Percentiles rank a stretch among this genome's conserved stretches.
Evolutionary conservation across 2,329 filamentous ascomycete genomes (phyloP).

Genomic region (Magnaporthales sp.): DNA sequence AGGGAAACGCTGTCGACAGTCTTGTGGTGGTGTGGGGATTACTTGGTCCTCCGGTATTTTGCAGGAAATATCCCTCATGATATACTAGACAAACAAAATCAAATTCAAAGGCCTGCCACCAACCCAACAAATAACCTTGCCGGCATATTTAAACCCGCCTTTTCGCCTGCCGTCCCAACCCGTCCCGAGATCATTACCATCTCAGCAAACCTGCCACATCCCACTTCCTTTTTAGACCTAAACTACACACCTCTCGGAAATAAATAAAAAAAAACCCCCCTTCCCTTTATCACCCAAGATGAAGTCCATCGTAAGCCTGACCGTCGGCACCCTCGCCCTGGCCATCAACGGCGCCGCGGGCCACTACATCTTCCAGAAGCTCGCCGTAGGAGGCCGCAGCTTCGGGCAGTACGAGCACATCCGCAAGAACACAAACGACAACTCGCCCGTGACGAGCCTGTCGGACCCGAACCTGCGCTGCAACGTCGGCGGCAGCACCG

Average conservation of each 20-base stretch:
- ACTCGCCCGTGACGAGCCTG: slow-evolving; percentile 35
- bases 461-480: slow-evolving; percentile 30
- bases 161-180: neutral
- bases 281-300: slow-evolving; percentile 15
- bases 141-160: neutral
- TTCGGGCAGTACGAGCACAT: slow-evolving; percentile 29
- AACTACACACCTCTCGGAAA: too few species aligned
- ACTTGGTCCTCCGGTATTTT: neutral
- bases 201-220: neutral
- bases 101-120: neutral
- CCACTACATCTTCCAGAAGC: slow-evolving; percentile 33
- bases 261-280: too few species aligned
- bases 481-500: slow-evolving; percentile 27
- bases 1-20: neutral
- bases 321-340: slow-evolving; percentile 20
- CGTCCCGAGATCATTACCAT: neutral
- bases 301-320: slow-evolving; percentile 21
- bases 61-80: neutral
- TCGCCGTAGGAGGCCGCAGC: slow-evolving; percentile 22
- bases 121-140: neutral
- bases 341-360: slow-evolving; percentile 23
- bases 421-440: slow-evolving; percentile 37
- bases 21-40: neutral
- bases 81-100: neutral
- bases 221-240: neutral